Conservation (phyloP, 1,139 yeast genomes). For the Hyphopichia buzzinii region DNA sequence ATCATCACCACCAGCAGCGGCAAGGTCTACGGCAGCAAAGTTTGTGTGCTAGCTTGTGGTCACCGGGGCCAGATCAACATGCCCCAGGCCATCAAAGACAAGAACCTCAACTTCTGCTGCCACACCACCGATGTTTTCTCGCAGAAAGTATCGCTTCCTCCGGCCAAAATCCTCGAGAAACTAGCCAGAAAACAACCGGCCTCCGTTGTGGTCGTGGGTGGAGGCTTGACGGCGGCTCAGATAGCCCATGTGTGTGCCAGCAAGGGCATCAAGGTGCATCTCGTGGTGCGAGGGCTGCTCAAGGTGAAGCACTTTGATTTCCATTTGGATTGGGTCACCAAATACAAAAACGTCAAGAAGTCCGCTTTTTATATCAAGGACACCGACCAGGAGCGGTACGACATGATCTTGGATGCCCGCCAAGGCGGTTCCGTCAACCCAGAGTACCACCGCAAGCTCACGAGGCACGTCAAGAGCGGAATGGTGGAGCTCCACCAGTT, state of each 20-base stretch:
- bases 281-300: constrained; percentile 38
- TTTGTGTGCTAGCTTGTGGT: constrained; percentile 41
- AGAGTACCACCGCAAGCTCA: constrained; percentile 35
- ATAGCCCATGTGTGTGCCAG: constrained; percentile 39
- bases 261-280: constrained; percentile 31
- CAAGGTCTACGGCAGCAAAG: constrained; percentile 29
- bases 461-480: constrained; percentile 30
- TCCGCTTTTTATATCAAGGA: constrained; percentile 44
- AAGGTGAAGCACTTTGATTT: constrained; percentile 51
- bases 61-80: constrained; percentile 39
- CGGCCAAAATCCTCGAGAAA: constrained; percentile 15
- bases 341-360: constrained; percentile 43
- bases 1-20: constrained; percentile 27
- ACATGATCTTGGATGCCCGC: constrained; percentile 44
- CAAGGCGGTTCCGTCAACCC: constrained; percentile 53
- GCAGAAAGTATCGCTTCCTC: constrained; percentile 22
- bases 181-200: constrained; percentile 14
- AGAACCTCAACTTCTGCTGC: constrained; percentile 32
- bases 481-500: constrained; percentile 21
- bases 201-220: constrained; percentile 42
- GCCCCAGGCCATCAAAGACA: constrained; percentile 25
- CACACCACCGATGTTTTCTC: constrained; percentile 44
- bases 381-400: constrained; percentile 39
- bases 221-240: constrained; percentile 51
- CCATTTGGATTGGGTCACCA: constrained; percentile 53